phyloP scores from a whole-genome alignment of 2,329 filamentous ascomycete species.

The Sarocladium strictum region DNA sequence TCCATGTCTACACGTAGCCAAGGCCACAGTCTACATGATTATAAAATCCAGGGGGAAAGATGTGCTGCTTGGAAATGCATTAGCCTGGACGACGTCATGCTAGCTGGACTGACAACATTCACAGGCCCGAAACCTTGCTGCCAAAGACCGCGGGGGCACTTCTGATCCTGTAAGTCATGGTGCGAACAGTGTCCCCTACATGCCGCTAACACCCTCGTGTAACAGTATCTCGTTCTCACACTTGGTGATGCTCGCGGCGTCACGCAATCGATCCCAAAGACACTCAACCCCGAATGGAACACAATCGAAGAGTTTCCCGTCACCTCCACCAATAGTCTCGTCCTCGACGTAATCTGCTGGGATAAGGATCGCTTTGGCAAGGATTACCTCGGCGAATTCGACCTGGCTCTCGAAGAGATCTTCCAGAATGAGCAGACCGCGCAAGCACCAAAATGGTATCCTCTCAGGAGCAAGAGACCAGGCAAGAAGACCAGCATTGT shows the following conservation, averaged over 20 bases:
- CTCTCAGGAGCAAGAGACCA: slow-evolving; percentile 72
- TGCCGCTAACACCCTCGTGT: slow-evolving; percentile 6
- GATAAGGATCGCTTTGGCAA: slow-evolving; percentile 98
- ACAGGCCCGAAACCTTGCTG: slow-evolving; percentile 78
- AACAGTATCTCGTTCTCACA: slow-evolving; percentile 85
- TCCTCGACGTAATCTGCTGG: slow-evolving; percentile 92
- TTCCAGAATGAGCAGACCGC: slow-evolving; percentile 67
- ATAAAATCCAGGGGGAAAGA: no score
- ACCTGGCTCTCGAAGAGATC: slow-evolving; percentile 86
- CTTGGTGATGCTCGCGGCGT: slow-evolving; percentile 81
- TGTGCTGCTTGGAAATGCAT: no score
- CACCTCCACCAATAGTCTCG: slow-evolving; percentile 63
- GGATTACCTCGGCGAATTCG: slow-evolving; percentile 96
- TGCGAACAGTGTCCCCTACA: slow-evolving; percentile 9
- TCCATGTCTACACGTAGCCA: background rate
- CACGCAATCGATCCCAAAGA: slow-evolving; percentile 84
- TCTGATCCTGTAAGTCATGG: slow-evolving; percentile 80
- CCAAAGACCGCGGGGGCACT: slow-evolving; percentile 87
- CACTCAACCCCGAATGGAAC: slow-evolving; percentile 96
- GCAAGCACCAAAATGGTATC: slow-evolving; percentile 77
- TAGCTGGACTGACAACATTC: background rate
- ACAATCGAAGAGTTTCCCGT: slow-evolving; percentile 81
- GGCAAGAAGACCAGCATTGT: slow-evolving; percentile 78
- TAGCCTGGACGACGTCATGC: background rate
- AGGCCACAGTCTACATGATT: background rate